phyloP scores from a whole-genome alignment of 805 yeast genomes.

The Candida pseudoglaebosa region DNA sequence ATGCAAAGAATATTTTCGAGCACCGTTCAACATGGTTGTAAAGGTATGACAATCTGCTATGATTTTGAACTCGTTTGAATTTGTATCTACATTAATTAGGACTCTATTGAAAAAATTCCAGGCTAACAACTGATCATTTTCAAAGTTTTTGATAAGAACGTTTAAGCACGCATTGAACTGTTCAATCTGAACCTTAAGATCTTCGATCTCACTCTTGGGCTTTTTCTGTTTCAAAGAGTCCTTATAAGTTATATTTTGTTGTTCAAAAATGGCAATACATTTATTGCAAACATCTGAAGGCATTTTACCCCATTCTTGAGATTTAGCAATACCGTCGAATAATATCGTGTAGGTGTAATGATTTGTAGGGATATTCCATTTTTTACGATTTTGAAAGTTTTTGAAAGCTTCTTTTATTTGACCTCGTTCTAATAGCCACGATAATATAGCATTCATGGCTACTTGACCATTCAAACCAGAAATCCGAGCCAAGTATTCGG shows the following conservation, averaged over 20 bases:
- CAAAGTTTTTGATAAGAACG: conserved; percentile 30
- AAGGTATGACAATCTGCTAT: conserved; percentile 35
- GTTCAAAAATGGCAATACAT: conserved; percentile 18
- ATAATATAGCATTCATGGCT: conserved; percentile 60
- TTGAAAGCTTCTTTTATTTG: conserved; percentile 48
- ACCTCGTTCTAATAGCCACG: conserved; percentile 42
- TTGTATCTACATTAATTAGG: conserved; percentile 13
- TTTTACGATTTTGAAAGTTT: conserved; percentile 51
- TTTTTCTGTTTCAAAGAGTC: conserved; percentile 6
- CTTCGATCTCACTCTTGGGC: background rate
- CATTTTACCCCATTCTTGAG: conserved; percentile 30
- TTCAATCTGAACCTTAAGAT: conserved; percentile 11
- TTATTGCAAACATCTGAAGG: conserved; percentile 16
- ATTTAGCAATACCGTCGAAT: conserved; percentile 32
- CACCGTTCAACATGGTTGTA: conserved; percentile 36
- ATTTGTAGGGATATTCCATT: conserved; percentile 55
- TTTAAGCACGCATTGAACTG: conserved; percentile 37
- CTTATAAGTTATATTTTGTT: conserved; percentile 5
- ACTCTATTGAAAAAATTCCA: conserved; percentile 35
- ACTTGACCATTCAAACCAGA: conserved; percentile 50
- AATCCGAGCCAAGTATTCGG: conserved; percentile 45
- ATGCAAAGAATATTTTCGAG: conserved; percentile 16
- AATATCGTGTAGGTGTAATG: conserved; percentile 37
- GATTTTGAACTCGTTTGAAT: conserved; percentile 7
- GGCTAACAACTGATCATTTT: conserved; percentile 27